Evolutionary conservation across 1,139 yeast genomes (phyloP).

Genomic region (Trichomonascaceae sp.): DNA sequence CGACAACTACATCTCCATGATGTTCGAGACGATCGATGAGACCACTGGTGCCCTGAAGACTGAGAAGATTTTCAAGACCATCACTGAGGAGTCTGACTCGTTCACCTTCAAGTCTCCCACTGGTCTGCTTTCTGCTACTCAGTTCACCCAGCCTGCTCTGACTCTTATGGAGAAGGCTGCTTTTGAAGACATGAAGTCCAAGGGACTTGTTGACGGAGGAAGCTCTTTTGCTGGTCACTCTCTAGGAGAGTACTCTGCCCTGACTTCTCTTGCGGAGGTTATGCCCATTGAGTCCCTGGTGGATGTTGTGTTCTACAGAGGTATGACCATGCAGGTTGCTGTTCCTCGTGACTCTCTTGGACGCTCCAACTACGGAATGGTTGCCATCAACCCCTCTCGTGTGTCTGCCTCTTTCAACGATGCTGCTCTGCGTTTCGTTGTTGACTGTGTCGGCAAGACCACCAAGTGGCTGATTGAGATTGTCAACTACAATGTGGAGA

Average conservation of each 20-base stretch:
- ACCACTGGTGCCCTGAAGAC: conserved; percentile 65
- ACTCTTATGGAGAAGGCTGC: conserved; percentile 99
- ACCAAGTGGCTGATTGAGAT: conserved; percentile 94
- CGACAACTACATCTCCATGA: conserved; percentile 91
- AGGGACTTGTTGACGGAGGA: conserved; percentile 89
- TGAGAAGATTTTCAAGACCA: conserved; percentile 91
- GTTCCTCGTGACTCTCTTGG: conserved; percentile 94
- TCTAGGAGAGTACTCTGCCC: conserved; percentile 95
- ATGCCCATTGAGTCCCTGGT: conserved; percentile 98
- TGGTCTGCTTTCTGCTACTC: conserved; percentile 95
- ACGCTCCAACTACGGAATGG: conserved; percentile 98
- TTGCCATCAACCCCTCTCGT: conserved; percentile 95
- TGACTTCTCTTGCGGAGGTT: conserved; percentile 93
- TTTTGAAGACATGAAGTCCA: conserved; percentile 90
- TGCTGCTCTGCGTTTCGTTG: conserved; percentile 89
- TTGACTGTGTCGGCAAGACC: conserved; percentile 68
- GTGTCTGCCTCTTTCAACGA: conserved; percentile 80
- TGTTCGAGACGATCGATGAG: conserved; percentile 86
- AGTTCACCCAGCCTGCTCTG: conserved; percentile 97
- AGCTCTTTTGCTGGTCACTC: conserved; percentile 98
- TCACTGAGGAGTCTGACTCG: conserved; percentile 67
- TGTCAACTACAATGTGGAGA: conserved; percentile 96
- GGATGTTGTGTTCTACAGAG: conserved; percentile 97
- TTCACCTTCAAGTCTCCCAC: conserved; percentile 86
- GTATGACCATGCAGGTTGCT: conserved; percentile 99